Evolutionary conservation across 192 early-diverging fungal genomes (phyloP), one percentile per base, ranked within the genome.

Genomic region (Chytriomyces sp.): DNA sequence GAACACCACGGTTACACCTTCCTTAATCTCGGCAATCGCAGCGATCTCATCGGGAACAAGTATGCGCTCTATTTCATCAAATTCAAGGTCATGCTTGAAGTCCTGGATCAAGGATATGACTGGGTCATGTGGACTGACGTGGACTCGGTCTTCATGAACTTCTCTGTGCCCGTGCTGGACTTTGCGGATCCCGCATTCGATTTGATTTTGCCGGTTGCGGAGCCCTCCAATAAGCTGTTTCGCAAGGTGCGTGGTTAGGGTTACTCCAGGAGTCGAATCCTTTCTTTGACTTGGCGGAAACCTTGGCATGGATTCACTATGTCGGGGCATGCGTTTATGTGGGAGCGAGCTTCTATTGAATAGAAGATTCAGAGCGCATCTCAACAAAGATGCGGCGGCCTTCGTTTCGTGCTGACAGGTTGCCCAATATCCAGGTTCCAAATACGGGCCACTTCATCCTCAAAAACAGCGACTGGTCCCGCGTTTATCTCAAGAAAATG

Each of bases 401-500:
- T n/a, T n/a, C n/a, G n/a, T n/a, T n/a, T n/a, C n/a, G n/a, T n/a
- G n/a, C n/a, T n/a, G n/a, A n/a, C n/a, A n/a, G n/a, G n/a, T n/a
- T 22, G 14, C 44, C 44, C 3, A n/a, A 2, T 22, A 22, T 10
- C 44, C 22, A 58, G 56, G 64, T 65, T 33, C 14, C 31, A 26
- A 65, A 65, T 33, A 19, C 41, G 32, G 64, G 64, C 28, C 64
- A 65, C 31, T 52, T 65, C 39, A n/a, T 65, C 30, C 2, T 65
- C 3, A 41, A 52, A 33, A 65, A 65, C 41, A 52, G 40, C 32
- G 64, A 38, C 25, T 65, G 64, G 64, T 65, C 64, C 2, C 39
- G 49, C 26, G 32, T 7, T 14, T 65, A 65, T 30, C 19, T 65
- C 28, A 19, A 10, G 7, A 17, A 30, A 19, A 19, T 65, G 17